phyloP scores from a whole-genome alignment of 768 basidiomycete species.

The Holtermanniella nyarrowii region DNA sequence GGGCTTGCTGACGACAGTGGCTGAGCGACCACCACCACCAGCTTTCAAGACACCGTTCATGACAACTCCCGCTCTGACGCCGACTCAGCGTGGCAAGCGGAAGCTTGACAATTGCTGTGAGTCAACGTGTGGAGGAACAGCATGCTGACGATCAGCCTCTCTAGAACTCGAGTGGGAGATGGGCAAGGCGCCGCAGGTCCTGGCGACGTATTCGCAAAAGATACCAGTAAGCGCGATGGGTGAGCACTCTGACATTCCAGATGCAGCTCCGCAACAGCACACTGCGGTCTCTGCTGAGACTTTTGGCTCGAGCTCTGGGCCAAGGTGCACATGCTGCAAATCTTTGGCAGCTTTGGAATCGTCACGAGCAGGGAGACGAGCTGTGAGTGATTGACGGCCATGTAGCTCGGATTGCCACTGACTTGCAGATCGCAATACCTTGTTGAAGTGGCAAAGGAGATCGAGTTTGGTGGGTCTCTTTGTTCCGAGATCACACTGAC shows the following conservation, averaged over 20 bases:
- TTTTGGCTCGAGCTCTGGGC: not conserved
- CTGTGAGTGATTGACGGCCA: not conserved
- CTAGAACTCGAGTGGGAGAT: too few species aligned
- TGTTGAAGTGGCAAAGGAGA: not conserved
- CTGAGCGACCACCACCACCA: not conserved
- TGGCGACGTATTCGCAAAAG: not conserved
- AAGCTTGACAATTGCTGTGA: not conserved
- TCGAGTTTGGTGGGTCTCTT: not conserved
- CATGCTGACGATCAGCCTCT: too few species aligned
- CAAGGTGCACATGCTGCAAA: not conserved
- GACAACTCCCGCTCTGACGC: not conserved
- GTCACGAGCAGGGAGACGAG: not conserved
- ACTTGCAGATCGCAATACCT: not conserved
- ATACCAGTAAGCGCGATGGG: not conserved
- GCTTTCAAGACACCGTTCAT: not conserved
- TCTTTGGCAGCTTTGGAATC: not conserved
- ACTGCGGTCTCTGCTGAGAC: not conserved
- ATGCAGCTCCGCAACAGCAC: not conserved
- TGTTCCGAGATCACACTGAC: not conserved
- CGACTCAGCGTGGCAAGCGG: not conserved
- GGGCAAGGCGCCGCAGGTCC: not conserved
- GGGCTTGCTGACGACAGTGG: not conserved
- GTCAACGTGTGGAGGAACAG: too few species aligned
- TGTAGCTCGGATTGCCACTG: not conserved
- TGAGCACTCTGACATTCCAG: not conserved